Conservation (phyloP, 2,329 filamentous ascomycete genomes). For the Penicillium expansum region DNA sequence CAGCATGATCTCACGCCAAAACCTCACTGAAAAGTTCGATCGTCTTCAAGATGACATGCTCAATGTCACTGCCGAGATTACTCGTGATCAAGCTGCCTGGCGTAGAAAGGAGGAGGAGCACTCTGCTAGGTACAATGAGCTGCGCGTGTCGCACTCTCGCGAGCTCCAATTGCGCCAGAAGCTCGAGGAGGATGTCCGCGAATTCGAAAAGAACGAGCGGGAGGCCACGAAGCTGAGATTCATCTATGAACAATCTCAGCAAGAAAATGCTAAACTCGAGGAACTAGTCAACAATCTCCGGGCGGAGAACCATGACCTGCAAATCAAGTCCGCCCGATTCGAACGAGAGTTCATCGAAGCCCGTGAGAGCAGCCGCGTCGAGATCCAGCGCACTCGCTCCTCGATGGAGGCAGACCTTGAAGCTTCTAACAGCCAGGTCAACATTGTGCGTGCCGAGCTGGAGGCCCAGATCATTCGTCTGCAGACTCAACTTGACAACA, state of each 20-base stretch:
- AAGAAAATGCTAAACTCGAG: conserved; percentile 63
- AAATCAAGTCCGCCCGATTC: conserved; percentile 65
- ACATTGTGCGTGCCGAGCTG: conserved; percentile 74
- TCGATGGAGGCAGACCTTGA: conserved; percentile 80
- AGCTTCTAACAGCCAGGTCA: conserved; percentile 78
- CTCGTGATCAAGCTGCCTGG: conserved; percentile 76
- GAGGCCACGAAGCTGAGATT: conserved; percentile 76
- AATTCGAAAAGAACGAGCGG: conserved; percentile 68
- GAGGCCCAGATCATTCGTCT: conserved; percentile 74
- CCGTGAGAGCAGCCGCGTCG: conserved; percentile 71
- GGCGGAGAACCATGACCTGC: conserved; percentile 64
- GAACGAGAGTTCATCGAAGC: conserved; percentile 83
- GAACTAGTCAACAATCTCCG: conserved; percentile 51
- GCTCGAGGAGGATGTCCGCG: conserved; percentile 58
- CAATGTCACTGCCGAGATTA: conserved; percentile 71
- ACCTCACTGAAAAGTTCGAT: conserved; percentile 79
- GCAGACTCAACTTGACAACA: conserved; percentile 71
- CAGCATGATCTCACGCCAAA: conserved; percentile 78
- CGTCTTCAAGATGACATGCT: conserved; percentile 85
- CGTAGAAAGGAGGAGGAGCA: conserved; percentile 65
- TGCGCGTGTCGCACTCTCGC: conserved; percentile 60
- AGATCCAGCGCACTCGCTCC: conserved; percentile 76
- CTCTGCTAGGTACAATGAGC: conserved; percentile 52
- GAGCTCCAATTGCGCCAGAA: conserved; percentile 64
- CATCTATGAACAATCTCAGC: conserved; percentile 65